Evolutionary conservation across 371 early-diverging fungal genomes (phyloP).

Genomic region (Syncephalis fuscata): DNA sequence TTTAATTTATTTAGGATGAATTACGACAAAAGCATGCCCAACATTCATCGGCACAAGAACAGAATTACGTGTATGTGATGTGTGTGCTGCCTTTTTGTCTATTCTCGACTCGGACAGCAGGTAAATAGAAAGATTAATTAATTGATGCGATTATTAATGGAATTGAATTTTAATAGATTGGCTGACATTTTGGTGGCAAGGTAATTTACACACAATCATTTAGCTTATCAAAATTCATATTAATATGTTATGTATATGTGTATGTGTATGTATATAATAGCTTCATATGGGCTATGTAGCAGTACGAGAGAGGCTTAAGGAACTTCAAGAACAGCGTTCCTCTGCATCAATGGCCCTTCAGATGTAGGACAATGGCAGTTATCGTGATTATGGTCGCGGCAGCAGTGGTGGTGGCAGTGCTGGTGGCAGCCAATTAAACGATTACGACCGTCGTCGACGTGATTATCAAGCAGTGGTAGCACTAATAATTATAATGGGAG

Average conservation of each 20-base stretch:
- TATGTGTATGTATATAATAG: slow-evolving; percentile 2
- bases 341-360: neutral
- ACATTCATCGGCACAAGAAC: slow-evolving; percentile 15
- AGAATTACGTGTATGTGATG: slow-evolving; percentile 26
- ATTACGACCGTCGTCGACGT: slow-evolving; percentile 7
- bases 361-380: slow-evolving; percentile 2
- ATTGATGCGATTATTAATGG: slow-evolving; percentile 4
- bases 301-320: slow-evolving; percentile 18
- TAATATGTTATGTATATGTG: no score
- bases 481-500: no score
- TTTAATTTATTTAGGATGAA: slow-evolving; percentile 3
- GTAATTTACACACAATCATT: slow-evolving; percentile 4
- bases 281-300: slow-evolving; percentile 23
- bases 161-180: slow-evolving; percentile 4
- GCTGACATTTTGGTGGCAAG: slow-evolving; percentile 23
- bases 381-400: slow-evolving; percentile 10
- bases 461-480: no score
- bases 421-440: slow-evolving; percentile 9
- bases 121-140: slow-evolving; percentile 1
- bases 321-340: slow-evolving; percentile 12
- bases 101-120: slow-evolving; percentile 21
- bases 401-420: slow-evolving; percentile 14
- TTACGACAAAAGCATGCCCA: slow-evolving; percentile 13
- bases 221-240: neutral
- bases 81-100: slow-evolving; percentile 23